Base-by-base conservation (phyloP, 441 rosid species). In the Erysimum cheiri region DNA sequence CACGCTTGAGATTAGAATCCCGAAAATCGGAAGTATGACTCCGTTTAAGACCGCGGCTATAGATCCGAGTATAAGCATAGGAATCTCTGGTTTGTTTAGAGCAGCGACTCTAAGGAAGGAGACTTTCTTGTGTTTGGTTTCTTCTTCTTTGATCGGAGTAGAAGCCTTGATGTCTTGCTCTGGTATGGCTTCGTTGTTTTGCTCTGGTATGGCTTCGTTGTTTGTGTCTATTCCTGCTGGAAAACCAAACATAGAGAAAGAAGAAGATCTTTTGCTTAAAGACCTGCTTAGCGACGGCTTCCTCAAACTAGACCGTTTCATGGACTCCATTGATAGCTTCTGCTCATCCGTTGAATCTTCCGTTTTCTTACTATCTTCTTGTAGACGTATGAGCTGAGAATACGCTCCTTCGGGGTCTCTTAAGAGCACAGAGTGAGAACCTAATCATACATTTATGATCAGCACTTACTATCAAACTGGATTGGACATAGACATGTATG, bases 11-110 rank as follows among this genome's bases (percentile, higher is more conserved):
- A 93, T 60, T 3, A 93, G 70, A 14, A 78, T 49, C 43, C 96
- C 93, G 10, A 75, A 87, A 8, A 93, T 48, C 4, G 95, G 97
- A 54, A 82, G 67, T 47, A 87, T 79, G 26, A 67, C 74, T 9
- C 96, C 98, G 39, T 72, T 75, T 31, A 67, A 62, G 1, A 68
- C 62, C 1, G 94, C 96, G 5, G 87, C 80, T 53, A 87, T 59
- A 0, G 88, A 43, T 35, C 94, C 97, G 1, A 76, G 54, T 32
- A 84, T 49, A 37, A 91, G 78, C 35, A 80, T 79, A 10, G 86
- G 93, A 17, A 87, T 70, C 80, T 91, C 98, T 5, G 89, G 90
- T 65, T 77, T 82, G 81, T 89, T 89, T 9, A 93, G 85, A 33
- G 59, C 61, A 4, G 88, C 92, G 6, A 91, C 80, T 53, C 90